Evolutionary conservation across 257 asterid genomes (phyloP), one percentile per base, ranked within the genome.

Genomic region (Gynochthodes officinalis): DNA sequence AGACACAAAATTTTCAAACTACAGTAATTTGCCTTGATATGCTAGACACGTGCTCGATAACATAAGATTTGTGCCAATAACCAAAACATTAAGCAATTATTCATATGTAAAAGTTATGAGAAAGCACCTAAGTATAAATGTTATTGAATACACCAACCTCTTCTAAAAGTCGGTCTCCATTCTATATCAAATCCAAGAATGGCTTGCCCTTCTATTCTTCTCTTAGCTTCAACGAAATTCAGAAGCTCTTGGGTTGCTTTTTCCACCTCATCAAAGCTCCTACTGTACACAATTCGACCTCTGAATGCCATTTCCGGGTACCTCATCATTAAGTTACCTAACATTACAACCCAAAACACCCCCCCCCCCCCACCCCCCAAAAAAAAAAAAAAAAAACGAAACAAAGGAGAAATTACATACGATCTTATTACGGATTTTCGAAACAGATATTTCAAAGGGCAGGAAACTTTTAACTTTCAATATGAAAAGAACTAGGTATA

Each of bases 171-270:
- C 80, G 98, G 97, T 79, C 79, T 89, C 98, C 98, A 93, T 84
- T 93, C 98, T 44, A 93, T 84, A 75, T 93, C 98, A 81, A 91
- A 88, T 76, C 98, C 98, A 73, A 93, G 96, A 69, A 86, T 77
- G 79, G 88, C 89, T 30, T 74, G 73, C 28, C 84, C 88, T 48
- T 83, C 92, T 35, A 75, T 69, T 54, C 84, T 85, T 81, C 72
- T 89, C 82, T 84, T 86, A 53, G 83, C 84, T 84, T 87, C 91
- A 62, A 86, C 84, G 79, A 93, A 87, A 43, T 82, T 79, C 52
- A 91, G 81, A 80, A 93, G 96, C 84, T 88, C 96, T 67, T 63
- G 65, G 49, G 95, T 95, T 67, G 96, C 88, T 81, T 82, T 82
- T 82, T 89, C 95, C 67, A 90, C 98, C 83, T 93, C 98, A 70